phyloP scores from a whole-genome alignment of 176 grass and related monocot species.

The Phoenix dactylifera region DNA sequence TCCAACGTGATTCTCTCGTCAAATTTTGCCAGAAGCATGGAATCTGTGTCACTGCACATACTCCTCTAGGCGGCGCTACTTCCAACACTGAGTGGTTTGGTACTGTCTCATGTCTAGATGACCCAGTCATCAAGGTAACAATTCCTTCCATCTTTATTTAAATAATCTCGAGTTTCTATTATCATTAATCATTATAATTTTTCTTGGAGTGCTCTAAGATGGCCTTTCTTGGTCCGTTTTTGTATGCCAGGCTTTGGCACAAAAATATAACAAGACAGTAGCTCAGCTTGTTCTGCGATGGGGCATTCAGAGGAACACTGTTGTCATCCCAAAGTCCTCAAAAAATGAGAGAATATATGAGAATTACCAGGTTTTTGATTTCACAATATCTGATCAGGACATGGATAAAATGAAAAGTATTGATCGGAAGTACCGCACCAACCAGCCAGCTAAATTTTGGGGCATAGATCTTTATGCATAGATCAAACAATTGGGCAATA shows the following conservation, averaged over 20 bases:
- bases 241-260: constrained; percentile 44
- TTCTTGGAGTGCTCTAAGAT: background rate
- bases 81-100: constrained; percentile 84
- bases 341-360: constrained; percentile 56
- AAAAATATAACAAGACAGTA: constrained; percentile 63
- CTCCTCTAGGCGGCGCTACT: constrained; percentile 66
- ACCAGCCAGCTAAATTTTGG: constrained; percentile 94
- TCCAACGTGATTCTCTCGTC: constrained; percentile 81
- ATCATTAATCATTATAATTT: background rate
- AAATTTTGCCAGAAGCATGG: constrained; percentile 97
- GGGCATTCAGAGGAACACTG: constrained; percentile 84
- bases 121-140: constrained; percentile 69
- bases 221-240: background rate
- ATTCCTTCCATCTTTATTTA: background rate
- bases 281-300: constrained; percentile 62
- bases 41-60: constrained; percentile 77
- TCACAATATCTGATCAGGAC: constrained; percentile 58
- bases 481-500: background rate
- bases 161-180: background rate
- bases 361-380: constrained; percentile 65
- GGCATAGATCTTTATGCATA: constrained; percentile 76
- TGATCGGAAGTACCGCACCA: constrained; percentile 62
- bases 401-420: constrained; percentile 76
- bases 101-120: constrained; percentile 69
- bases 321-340: constrained; percentile 86